Percentiles rank a stretch among this genome's conserved stretches.
These are phyloP conservation scores for Lagenaria siceraria DNA, from an alignment of 306 rosid genomes.

Conservation along the genomic window DNA sequence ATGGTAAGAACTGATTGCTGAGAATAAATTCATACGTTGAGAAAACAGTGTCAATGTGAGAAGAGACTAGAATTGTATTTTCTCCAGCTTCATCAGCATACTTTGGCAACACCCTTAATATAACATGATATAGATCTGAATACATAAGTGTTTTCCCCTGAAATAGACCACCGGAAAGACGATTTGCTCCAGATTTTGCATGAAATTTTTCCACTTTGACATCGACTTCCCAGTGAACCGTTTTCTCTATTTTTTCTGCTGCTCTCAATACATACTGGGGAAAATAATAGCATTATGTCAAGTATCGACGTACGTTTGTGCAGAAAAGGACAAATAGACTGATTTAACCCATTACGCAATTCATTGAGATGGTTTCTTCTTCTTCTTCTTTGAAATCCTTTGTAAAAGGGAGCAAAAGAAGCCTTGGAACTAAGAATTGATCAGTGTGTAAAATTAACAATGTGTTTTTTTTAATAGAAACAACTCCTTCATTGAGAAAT, in stretches of 20 bases:
- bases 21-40: slow-evolving; percentile 43
- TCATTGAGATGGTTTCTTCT: not conserved
- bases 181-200: slow-evolving; percentile 58
- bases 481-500: too few species aligned
- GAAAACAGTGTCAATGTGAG: slow-evolving; percentile 89
- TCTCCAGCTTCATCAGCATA: slow-evolving; percentile 53
- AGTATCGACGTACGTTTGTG: not conserved
- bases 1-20: not conserved
- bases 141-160: slow-evolving; percentile 68
- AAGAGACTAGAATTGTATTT: slow-evolving; percentile 78
- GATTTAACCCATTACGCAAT: not conserved
- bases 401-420: not conserved
- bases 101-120: slow-evolving; percentile 71
- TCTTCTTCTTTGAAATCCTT: not conserved
- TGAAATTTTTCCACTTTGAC: slow-evolving; percentile 84
- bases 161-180: slow-evolving; percentile 52
- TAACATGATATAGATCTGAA: slow-evolving; percentile 65
- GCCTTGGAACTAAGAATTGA: not conserved
- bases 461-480: too few species aligned
- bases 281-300: not conserved
- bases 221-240: slow-evolving; percentile 92
- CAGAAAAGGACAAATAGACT: not conserved
- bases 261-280: slow-evolving; percentile 65
- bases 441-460: not conserved
- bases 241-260: slow-evolving; percentile 52